Evolutionary conservation across 768 basidiomycete genomes (phyloP).

Genomic region (Royoungia palumana): DNA sequence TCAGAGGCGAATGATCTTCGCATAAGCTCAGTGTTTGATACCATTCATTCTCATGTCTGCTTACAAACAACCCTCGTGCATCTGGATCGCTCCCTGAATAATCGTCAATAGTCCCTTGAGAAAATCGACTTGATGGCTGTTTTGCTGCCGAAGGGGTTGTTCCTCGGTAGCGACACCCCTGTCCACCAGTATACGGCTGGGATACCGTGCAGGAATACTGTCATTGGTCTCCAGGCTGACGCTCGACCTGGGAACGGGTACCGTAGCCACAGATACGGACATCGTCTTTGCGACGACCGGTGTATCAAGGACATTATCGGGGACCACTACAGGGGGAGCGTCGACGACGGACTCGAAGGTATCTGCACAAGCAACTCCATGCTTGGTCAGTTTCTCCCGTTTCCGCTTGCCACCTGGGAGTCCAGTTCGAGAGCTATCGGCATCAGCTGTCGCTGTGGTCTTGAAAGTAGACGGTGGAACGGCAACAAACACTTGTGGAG

Average conservation of each 20-base stretch:
- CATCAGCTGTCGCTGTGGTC: accelerated
- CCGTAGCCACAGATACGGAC: too few relatives aligned
- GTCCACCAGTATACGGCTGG: not conserved
- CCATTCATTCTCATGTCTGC: too few relatives aligned
- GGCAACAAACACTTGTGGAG: not conserved
- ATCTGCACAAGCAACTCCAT: too few relatives aligned
- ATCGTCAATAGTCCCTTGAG: not conserved
- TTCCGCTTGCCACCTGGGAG: not conserved
- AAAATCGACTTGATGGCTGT: not conserved
- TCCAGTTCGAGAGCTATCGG: not conserved
- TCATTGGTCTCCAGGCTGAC: too few relatives aligned
- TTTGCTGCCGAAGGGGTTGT: not conserved
- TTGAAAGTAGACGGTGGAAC: not conserved
- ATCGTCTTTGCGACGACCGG: too few relatives aligned
- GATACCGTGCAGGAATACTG: too few relatives aligned
- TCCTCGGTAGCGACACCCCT: not conserved
- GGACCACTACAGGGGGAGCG: too few relatives aligned
- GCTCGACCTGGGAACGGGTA: too few relatives aligned
- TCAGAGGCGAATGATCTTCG: too few relatives aligned
- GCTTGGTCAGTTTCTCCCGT: not conserved
- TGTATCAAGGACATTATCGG: too few relatives aligned
- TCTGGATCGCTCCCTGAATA: not conserved
- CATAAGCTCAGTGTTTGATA: too few relatives aligned
- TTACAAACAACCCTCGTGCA: not conserved
- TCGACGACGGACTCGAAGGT: too few relatives aligned